Conservation (phyloP, 2,329 filamentous ascomycete species). For the Tolypocladium ovalisporum region DNA sequence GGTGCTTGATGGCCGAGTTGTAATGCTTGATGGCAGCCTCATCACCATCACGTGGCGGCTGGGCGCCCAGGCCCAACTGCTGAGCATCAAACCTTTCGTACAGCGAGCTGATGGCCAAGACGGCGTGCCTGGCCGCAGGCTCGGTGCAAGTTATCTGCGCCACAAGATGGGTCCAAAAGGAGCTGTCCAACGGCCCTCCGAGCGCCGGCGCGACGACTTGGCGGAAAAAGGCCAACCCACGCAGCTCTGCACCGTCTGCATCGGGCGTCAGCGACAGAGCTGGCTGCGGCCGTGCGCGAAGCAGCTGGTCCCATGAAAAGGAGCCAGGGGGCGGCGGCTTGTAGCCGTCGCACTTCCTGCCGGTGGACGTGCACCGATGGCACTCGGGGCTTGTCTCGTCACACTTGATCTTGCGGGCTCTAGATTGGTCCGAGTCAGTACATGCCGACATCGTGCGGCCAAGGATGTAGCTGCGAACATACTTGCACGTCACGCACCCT, state of each 20-base stretch:
- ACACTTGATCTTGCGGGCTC: constrained; percentile 46
- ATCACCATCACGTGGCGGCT: constrained; percentile 6
- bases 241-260: constrained; percentile 11
- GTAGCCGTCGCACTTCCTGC: constrained; percentile 45
- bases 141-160: constrained; percentile 25
- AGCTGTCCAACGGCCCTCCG: constrained; percentile 22
- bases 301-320: constrained; percentile 24
- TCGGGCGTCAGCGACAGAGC: constrained; percentile 11
- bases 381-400: constrained; percentile 43
- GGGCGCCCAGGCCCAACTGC: constrained; percentile 5
- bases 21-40: constrained; percentile 27
- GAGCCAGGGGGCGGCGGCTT: constrained; percentile 17
- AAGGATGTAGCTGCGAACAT: constrained; percentile 20
- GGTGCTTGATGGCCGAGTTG: constrained; percentile 25
- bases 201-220: constrained; percentile 23
- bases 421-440: constrained; percentile 10
- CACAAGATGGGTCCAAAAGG: constrained; percentile 30
- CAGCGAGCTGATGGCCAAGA: constrained; percentile 27
- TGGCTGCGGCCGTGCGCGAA: constrained; percentile 11
- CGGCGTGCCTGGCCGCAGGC: constrained; percentile 24
- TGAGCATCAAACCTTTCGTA: constrained; percentile 17
- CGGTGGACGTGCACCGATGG: constrained; percentile 37
- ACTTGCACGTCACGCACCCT: constrained; percentile 45
- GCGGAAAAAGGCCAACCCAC: constrained; percentile 26
- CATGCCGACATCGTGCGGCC: background rate